Percentiles rank a stretch among this genome's conserved stretches.
Conservation (phyloP, 73 alveolate genomes). For the Tetrahymena malaccensis region DNA sequence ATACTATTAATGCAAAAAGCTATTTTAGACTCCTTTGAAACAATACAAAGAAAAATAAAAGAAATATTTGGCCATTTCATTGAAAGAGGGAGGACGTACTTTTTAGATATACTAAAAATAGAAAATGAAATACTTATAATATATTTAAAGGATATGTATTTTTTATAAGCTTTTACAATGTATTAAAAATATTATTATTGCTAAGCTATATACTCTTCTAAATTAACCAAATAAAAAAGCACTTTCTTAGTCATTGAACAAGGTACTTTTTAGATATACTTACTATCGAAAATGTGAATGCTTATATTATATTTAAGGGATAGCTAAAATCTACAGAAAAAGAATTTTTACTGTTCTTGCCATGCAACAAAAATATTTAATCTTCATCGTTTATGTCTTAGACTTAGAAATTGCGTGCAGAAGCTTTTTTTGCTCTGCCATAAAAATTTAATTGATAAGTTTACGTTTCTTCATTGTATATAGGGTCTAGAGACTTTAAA, state of each 20-base stretch:
- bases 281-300: background rate
- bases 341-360: background rate
- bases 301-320: background rate
- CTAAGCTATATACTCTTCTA: too few species aligned
- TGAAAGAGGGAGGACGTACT: too few species aligned
- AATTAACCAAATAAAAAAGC: too few species aligned
- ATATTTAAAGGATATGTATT: too few species aligned
- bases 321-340: background rate
- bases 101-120: too few species aligned
- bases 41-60: too few species aligned
- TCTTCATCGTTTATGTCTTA: background rate
- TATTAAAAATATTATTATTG: too few species aligned
- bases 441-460: constrained; percentile 27
- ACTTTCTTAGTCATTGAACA: background rate
- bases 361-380: background rate
- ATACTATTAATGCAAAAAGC: too few species aligned
- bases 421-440: constrained; percentile 31
- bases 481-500: constrained; percentile 7
- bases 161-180: too few species aligned
- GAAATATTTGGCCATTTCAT: too few species aligned
- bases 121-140: too few species aligned
- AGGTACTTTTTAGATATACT: background rate
- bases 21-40: too few species aligned
- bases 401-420: constrained; percentile 31
- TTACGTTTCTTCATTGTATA: constrained; percentile 8